phyloP scores from a whole-genome alignment of 768 basidiomycete genomes.

The Boletus reticulatus region DNA sequence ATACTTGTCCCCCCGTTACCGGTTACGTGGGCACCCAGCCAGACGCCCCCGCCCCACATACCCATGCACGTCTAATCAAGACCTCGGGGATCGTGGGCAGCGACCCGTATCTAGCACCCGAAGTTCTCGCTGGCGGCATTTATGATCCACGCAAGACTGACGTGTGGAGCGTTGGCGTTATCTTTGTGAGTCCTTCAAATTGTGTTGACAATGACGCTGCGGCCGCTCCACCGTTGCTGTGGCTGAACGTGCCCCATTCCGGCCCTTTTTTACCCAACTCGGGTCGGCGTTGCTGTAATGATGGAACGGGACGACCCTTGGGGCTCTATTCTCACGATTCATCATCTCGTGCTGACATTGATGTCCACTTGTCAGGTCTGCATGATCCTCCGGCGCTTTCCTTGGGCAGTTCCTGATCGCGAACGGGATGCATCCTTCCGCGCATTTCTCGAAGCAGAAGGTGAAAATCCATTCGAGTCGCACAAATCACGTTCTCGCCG shows the following conservation, averaged over 20 bases:
- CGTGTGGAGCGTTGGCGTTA: conserved; percentile 98
- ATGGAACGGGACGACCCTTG: not conserved
- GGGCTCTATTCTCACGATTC: conserved; percentile 5
- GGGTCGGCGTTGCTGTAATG: not conserved
- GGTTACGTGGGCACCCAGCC: conserved; percentile 22
- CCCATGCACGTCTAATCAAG: conserved; percentile 41
- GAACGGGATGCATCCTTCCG: conserved; percentile 91
- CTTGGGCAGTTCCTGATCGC: conserved; percentile 97
- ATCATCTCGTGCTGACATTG: conserved; percentile 10
- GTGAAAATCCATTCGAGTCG: conserved; percentile 56
- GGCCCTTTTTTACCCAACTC: not conserved
- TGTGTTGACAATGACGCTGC: not conserved
- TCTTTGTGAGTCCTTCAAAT: conserved; percentile 65
- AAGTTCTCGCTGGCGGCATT: conserved; percentile 74
- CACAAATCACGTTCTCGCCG: conserved; percentile 20
- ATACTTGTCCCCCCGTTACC: conserved; percentile 3
- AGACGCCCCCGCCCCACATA: conserved; percentile 37
- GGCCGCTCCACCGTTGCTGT: not conserved
- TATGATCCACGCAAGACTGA: conserved; percentile 98
- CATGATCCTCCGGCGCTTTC: conserved; percentile 96
- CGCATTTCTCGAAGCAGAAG: conserved; percentile 90
- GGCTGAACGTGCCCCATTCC: not conserved
- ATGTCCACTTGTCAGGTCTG: conserved; percentile 41
- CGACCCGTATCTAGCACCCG: conserved; percentile 97
- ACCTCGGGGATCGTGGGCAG: conserved; percentile 94